phyloP scores from a whole-genome alignment of 2,329 filamentous ascomycete genomes.

The Daldinia eschscholtzii region DNA sequence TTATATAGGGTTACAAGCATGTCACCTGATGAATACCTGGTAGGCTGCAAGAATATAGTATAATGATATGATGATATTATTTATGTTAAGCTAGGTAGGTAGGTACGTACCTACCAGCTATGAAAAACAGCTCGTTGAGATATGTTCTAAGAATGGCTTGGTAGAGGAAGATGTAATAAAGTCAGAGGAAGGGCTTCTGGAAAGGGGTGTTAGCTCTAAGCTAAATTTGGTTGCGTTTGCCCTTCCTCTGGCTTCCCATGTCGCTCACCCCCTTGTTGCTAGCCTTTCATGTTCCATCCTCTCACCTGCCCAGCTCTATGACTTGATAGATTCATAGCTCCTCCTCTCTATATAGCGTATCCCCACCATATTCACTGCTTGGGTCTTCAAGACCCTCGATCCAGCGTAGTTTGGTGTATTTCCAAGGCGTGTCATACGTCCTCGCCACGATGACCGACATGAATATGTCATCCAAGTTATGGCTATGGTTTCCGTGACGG shows the following conservation, averaged over 20 bases:
- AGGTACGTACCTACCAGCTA: neutral
- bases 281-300: neutral
- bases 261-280: neutral
- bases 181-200: too few relatives aligned
- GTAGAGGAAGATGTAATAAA: too few relatives aligned
- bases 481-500: too few relatives aligned
- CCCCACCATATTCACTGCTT: neutral
- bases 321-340: neutral
- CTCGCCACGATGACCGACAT: neutral
- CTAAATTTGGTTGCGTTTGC: neutral
- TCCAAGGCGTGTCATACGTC: neutral
- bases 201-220: neutral
- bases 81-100: neutral
- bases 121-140: neutral
- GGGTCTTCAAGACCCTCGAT: neutral
- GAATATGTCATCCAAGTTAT: neutral
- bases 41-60: neutral
- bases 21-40: neutral
- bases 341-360: neutral
- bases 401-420: neutral
- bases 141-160: neutral
- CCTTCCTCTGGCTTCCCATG: neutral
- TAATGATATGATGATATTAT: neutral
- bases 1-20: neutral
- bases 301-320: neutral